Base-by-base conservation (phyloP, 148 eudicot genomes). In the Rhododendron molle region DNA sequence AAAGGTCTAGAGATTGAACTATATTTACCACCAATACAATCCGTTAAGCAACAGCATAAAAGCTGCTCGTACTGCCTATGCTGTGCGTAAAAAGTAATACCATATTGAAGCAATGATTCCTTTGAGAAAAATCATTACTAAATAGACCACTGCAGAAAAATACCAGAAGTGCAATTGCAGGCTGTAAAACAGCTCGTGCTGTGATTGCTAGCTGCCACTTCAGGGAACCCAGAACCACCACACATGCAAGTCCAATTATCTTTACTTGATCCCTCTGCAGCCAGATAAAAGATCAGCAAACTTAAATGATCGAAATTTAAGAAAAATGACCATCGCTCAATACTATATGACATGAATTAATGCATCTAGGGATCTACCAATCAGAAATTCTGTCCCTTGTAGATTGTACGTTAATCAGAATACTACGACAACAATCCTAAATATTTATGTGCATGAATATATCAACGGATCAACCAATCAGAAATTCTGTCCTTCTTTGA, bases 141-240 rank as follows among this genome's bases (percentile, higher is more conserved):
- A 36, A 34, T 52, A 72, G 21, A 52, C 14, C 12, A 83, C 40
- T 74, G 30, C 5, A 84, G 80, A 28, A 71, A 85, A 49, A 88
- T 95, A 96, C 99, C 99, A 72, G 96, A 92, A 83, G 89, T 86
- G 93, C 99, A 96, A 83, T 91, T 86, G 91, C 99, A 96, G 82
- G 92, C 87, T 2, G 93, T 90, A 84, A 96, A 96, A 91, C 99
- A 96, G 86, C 83, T 88, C 71, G n/a, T 82, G 49, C 83, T 87
- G 74, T 80, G 91, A 77, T 82, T 89, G 76, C 86, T 87, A 49
- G 88, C 85, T 50, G 88, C 89, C 81, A 95, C 80, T 85, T 65
- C 73, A 85, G 99, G 99, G 62, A 95, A 86, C 50, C 87, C 83
- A 90, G 56, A 86, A 81, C 85, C 78, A 81, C 85, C 78, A 86